Conservation (phyloP, 2,329 filamentous ascomycete species). For the Bisporella sp. region DNA sequence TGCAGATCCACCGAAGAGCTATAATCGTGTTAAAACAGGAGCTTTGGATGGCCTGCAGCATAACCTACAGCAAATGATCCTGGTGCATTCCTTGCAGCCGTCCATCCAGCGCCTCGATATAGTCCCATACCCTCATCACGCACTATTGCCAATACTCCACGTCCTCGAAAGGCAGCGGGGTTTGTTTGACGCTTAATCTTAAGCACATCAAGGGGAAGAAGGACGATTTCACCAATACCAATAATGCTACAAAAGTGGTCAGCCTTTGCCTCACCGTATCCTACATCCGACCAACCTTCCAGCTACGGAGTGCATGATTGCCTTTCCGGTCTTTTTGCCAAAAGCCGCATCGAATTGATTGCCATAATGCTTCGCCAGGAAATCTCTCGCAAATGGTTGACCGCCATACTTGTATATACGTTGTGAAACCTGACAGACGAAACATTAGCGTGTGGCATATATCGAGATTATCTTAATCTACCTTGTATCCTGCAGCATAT, state of each 20-base stretch:
- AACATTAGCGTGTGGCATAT: not conserved
- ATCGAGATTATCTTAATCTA: slow-evolving; percentile 25
- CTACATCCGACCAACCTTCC: slow-evolving; percentile 55
- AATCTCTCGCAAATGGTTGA: slow-evolving; percentile 91
- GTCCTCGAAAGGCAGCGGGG: slow-evolving; percentile 92
- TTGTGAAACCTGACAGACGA: slow-evolving; percentile 63
- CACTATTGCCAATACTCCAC: slow-evolving; percentile 84
- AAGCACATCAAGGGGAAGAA: slow-evolving; percentile 90
- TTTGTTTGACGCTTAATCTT: slow-evolving; percentile 99
- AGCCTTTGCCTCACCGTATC: slow-evolving; percentile 4
- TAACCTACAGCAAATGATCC: slow-evolving; percentile 85
- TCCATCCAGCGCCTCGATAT: slow-evolving; percentile 97
- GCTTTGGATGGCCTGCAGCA: slow-evolving; percentile 12
- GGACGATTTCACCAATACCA: slow-evolving; percentile 93
- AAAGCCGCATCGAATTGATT: slow-evolving; percentile 81
- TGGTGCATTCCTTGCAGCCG: slow-evolving; percentile 90
- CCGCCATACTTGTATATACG: slow-evolving; percentile 98
- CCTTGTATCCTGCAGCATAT: slow-evolving; percentile 97
- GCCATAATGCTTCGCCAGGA: slow-evolving; percentile 72
- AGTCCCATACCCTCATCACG: slow-evolving; percentile 91
- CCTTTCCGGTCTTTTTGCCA: slow-evolving; percentile 95
- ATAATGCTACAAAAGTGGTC: slow-evolving; percentile 56
- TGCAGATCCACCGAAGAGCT: slow-evolving; percentile 95
- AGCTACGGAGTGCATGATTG: slow-evolving; percentile 93
- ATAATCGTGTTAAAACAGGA: slow-evolving; percentile 10